Evolutionary conservation across 352 stramenopile species (phyloP).

Genomic region (Pythium volutum): DNA sequence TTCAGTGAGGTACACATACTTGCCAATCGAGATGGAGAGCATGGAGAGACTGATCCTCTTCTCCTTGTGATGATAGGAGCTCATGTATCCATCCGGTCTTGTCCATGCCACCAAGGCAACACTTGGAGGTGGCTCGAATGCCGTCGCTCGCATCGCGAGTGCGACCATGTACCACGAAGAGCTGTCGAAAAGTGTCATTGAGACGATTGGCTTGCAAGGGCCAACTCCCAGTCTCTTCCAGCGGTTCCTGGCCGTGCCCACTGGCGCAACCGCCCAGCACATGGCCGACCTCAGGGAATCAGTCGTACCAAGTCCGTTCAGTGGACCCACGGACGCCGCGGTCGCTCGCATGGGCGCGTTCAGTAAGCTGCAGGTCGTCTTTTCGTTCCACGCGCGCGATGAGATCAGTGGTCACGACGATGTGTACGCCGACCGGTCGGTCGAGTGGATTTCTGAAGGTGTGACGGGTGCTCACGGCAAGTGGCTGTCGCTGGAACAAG

Average conservation of each 20-base stretch:
- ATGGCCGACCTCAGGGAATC: conserved; percentile 56
- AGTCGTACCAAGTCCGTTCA: conserved; percentile 38
- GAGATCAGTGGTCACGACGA: conserved; percentile 33
- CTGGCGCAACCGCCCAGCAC: conserved; percentile 21
- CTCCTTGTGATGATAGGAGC: conserved; percentile 29
- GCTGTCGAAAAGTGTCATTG: conserved; percentile 44
- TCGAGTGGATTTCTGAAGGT: conserved; percentile 75
- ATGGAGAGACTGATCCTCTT: conserved; percentile 3
- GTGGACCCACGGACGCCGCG: conserved; percentile 35
- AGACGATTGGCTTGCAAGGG: conserved; percentile 57
- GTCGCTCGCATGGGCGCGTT: conserved; percentile 35
- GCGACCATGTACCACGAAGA: conserved; percentile 84
- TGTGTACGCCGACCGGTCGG: conserved; percentile 53
- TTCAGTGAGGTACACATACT: conserved; percentile 42
- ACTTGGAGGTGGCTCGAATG: conserved; percentile 47
- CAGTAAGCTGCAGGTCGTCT: conserved; percentile 69
- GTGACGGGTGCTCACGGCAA: conserved; percentile 42
- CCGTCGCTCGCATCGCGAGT: conserved; percentile 49
- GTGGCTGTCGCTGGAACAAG: conserved; percentile 65
- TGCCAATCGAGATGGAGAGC: conserved; percentile 14
- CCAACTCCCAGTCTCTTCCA: conserved; percentile 63
- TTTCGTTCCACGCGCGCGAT: conserved; percentile 67
- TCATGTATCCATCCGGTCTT: conserved; percentile 72
- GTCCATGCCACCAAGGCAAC: conserved; percentile 75
- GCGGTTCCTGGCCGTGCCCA: conserved; percentile 32